A percentile compares a stretch with the other conserved stretches of the same genome.
These are phyloP conservation scores for Plectosphaerella plurivora DNA, from an alignment of 2,329 filamentous ascomycete genomes.

Conservation along the genomic window DNA sequence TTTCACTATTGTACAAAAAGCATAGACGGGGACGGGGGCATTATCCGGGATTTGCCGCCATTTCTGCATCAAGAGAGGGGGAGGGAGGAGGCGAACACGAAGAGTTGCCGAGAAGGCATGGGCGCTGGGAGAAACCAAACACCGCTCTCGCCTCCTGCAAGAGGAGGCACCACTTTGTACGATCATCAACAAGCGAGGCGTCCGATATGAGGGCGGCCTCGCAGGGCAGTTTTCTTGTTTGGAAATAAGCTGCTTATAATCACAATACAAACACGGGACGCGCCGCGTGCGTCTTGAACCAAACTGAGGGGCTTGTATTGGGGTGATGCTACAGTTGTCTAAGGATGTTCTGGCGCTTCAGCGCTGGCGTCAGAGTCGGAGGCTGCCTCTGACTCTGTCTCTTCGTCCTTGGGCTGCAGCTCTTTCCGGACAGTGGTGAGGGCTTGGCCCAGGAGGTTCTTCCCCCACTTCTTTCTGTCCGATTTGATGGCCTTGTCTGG, in stretches of 20 bases:
- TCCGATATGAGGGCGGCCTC: background rate
- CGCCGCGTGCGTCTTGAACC: background rate
- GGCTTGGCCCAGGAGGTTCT: slow-evolving; percentile 60
- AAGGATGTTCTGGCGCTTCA: too few species aligned
- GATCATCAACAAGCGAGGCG: background rate
- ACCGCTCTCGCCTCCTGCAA: slow-evolving; percentile 1
- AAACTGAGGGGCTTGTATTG: background rate
- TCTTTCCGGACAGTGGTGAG: slow-evolving; percentile 53
- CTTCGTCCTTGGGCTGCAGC: slow-evolving; percentile 35
- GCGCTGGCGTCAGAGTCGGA: too few species aligned
- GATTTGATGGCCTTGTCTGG: slow-evolving; percentile 39
- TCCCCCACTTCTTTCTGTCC: slow-evolving; percentile 50
- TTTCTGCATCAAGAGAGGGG: background rate
- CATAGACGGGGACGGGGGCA: background rate
- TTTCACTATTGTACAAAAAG: background rate
- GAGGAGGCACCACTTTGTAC: background rate
- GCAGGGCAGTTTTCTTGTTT: background rate
- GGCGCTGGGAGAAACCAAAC: background rate
- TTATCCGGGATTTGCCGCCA: background rate
- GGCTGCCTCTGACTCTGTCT: too few species aligned
- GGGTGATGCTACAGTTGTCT: slow-evolving; percentile 6
- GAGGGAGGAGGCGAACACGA: background rate
- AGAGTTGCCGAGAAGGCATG: background rate
- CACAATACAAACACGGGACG: background rate
- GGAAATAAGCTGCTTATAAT: background rate